Percentiles rank a stretch among this genome's conserved stretches.
These are phyloP conservation scores for Ogataea methylovora DNA, from an alignment of 805 yeast genomes.

Conservation along the genomic window DNA sequence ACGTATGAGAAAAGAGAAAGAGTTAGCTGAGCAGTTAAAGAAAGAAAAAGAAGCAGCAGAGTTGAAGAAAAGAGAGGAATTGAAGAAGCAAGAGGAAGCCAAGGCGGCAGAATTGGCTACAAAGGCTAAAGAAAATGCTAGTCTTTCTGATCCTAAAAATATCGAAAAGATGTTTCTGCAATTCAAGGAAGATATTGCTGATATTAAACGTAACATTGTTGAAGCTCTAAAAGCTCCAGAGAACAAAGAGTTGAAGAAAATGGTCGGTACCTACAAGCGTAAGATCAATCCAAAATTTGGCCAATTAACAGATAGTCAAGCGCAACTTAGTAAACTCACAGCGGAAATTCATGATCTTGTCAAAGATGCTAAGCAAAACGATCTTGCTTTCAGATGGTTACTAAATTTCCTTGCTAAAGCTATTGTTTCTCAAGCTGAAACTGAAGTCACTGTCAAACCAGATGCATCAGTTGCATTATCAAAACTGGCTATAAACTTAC, in stretches of 20 bases:
- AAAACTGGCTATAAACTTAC: slow-evolving; percentile 46
- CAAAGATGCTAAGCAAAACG: slow-evolving; percentile 35
- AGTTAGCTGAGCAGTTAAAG: slow-evolving; percentile 4
- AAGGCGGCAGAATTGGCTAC: slow-evolving; percentile 10
- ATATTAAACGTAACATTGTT: slow-evolving; percentile 55
- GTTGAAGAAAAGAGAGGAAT: slow-evolving; percentile 11
- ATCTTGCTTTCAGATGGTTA: slow-evolving; percentile 61
- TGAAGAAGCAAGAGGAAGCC: slow-evolving; percentile 3
- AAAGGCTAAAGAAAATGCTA: slow-evolving; percentile 18
- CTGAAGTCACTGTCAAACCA: slow-evolving; percentile 79
- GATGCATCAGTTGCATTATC: slow-evolving; percentile 77
- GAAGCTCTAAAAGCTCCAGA: slow-evolving; percentile 38
- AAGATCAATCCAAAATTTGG: slow-evolving; percentile 87
- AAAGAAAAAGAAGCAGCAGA: slow-evolving; percentile 17
- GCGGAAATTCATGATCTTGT: slow-evolving; percentile 45
- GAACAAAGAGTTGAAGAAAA: slow-evolving; percentile 33
- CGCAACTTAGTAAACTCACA: slow-evolving; percentile 49
- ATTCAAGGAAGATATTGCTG: slow-evolving; percentile 43
- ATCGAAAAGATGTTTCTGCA: slow-evolving; percentile 38
- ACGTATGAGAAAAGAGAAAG: slow-evolving; percentile 8
- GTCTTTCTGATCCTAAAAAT: slow-evolving; percentile 24
- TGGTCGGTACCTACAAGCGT: slow-evolving; percentile 58
- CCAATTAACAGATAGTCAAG: slow-evolving; percentile 68
- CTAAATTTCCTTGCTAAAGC: slow-evolving; percentile 81
- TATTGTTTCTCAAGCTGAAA: slow-evolving; percentile 83